Evolutionary conservation across 2,329 filamentous ascomycete genomes (phyloP).

Genomic region (Calonectria hawksworthii): DNA sequence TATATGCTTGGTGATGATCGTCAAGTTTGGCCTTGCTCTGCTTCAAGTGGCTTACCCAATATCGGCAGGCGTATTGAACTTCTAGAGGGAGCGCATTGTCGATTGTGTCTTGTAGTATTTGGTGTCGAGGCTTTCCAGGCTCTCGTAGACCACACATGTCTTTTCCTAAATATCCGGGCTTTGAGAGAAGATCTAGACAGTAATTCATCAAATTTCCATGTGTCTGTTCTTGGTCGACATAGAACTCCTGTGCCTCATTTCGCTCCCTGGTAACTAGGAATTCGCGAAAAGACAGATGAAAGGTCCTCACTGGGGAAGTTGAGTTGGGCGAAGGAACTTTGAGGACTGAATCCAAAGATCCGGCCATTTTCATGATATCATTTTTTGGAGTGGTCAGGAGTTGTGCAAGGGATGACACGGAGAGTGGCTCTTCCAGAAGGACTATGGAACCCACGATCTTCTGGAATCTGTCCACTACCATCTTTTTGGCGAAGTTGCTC

Average conservation of each 20-base stretch:
- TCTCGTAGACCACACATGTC: not conserved
- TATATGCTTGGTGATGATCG: constrained; percentile 34
- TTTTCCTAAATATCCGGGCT: not conserved
- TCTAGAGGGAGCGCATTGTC: not conserved
- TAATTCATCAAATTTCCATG: not conserved
- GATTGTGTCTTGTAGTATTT: not conserved
- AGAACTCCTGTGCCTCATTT: constrained; percentile 47
- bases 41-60: constrained; percentile 52
- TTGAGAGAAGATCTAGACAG: not conserved
- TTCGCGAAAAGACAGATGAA: constrained; percentile 53
- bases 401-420: constrained; percentile 35
- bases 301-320: not conserved
- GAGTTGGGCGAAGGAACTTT: not conserved
- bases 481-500: not conserved
- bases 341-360: not conserved
- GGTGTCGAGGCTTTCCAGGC: not conserved
- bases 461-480: not conserved
- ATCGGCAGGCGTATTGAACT: constrained; percentile 47
- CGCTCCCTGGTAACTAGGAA: constrained; percentile 51
- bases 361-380: not conserved
- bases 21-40: constrained; percentile 43
- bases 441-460: not conserved
- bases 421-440: constrained; percentile 20
- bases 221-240: constrained; percentile 30
- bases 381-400: constrained; percentile 37